Evolutionary conservation across 169 alveolate species (phyloP).

Genomic region (Eimeria maxima): DNA sequence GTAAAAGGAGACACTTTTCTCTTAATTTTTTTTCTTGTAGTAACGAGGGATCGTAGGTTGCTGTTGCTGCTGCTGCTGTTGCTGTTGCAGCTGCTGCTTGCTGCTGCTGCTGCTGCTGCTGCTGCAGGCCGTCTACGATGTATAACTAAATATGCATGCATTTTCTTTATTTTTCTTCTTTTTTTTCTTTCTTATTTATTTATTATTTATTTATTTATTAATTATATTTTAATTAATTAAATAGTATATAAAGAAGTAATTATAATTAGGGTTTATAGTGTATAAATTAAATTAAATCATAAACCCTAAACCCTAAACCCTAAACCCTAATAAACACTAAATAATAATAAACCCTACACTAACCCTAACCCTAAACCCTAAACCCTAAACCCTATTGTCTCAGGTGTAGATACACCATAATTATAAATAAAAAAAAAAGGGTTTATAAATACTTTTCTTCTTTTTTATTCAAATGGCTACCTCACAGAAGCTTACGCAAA

Average conservation of each 20-base stretch:
- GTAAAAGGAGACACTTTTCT: not conserved
- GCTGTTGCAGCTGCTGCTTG: constrained; percentile 29
- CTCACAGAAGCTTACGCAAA: constrained; percentile 71
- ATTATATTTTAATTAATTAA: too few species aligned
- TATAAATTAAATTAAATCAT: too few species aligned
- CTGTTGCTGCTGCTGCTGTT: constrained; percentile 30
- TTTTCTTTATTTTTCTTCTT: too few species aligned
- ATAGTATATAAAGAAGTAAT: too few species aligned
- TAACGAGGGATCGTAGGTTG: not conserved
- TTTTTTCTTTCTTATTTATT: too few species aligned
- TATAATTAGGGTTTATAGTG: too few species aligned
- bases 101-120: constrained; percentile 35
- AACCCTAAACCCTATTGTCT: not conserved
- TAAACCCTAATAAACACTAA: not conserved
- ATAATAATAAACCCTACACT: too few species aligned
- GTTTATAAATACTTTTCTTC: not conserved
- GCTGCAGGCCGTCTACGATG: not conserved
- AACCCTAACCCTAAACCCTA: too few species aligned
- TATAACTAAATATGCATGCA: too few species aligned
- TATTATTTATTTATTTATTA: too few species aligned
- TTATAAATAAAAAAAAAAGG: not conserved
- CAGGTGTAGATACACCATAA: constrained; percentile 12
- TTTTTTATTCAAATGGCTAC: constrained; percentile 69
- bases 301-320: constrained; percentile 3
- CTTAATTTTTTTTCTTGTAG: not conserved